Evolutionary conservation across 2,329 filamentous ascomycete species (phyloP).

Genomic region (Pseudocercospora cruenta): DNA sequence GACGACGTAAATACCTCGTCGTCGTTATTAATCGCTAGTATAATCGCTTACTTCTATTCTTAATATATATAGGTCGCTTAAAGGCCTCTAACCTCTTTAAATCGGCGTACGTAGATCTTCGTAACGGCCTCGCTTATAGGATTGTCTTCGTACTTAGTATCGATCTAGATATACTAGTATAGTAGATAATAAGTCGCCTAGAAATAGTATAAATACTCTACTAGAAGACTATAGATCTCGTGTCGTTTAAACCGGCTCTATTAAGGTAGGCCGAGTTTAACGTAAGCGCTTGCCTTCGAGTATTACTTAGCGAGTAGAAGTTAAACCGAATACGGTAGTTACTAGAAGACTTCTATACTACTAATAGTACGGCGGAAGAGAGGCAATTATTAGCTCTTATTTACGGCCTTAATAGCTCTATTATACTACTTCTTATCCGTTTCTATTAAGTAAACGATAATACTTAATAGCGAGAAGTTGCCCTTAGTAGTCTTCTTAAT

Average conservation of each 20-base stretch:
- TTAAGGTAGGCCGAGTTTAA: background rate
- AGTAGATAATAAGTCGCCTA: background rate
- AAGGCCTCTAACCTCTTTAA: background rate
- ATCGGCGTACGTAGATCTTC: background rate
- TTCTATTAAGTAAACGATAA: background rate
- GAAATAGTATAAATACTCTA: background rate
- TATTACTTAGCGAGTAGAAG: background rate
- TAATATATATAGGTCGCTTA: background rate
- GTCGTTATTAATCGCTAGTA: background rate
- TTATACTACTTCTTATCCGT: background rate
- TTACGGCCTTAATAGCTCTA: background rate
- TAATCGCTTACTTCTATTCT: background rate
- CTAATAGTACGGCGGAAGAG: background rate
- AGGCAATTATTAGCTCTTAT: background rate
- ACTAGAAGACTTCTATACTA: background rate
- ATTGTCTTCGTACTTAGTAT: background rate
- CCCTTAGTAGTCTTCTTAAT: background rate
- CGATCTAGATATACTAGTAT: background rate
- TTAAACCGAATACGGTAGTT: background rate
- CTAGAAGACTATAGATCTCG: background rate
- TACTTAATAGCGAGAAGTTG: background rate
- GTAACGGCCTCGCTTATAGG: background rate
- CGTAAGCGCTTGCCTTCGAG: background rate
- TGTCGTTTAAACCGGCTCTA: background rate
- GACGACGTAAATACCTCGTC: background rate